Base-by-base conservation (phyloP, 306 rosid species). In the Lathyrus tuberosus region DNA sequence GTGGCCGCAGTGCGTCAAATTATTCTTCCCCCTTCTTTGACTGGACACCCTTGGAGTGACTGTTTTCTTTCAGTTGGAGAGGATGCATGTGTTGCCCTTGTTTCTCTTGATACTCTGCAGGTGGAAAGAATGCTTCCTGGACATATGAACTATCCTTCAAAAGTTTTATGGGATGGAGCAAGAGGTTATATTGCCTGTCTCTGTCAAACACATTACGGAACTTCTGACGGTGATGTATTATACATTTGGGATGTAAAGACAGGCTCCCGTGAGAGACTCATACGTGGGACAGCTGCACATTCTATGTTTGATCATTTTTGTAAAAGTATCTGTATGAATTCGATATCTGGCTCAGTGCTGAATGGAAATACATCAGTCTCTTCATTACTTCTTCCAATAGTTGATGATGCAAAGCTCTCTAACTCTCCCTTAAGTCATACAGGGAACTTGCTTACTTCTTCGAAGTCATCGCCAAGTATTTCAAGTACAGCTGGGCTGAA, bases 41-140 rank as follows among this genome's bases (percentile, higher is more conserved):
- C 96, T 8, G 82, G 62, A 52, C 78, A 62, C 74, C 96, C 96
- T 74, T 94, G 98, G 98, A 85, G 86, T 52, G 82, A 86, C 66
- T 90, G 96, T 73, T 90, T 94, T 78, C 95, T 94, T 75, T 94
- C 98, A 47, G 89, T 94, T 65, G 98, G 98, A 77, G 96, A 90
- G 72, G 98, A 94, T 75, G 91, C 84, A n/a, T 90, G 95, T 73
- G 92, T 94, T 57, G 81, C 91, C 51, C 98, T 94, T 73, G 80
- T 82, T 70, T 94, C 98, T 80, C 87, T 94, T 13, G 92, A 88
- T 85, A 90, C 96, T 64, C 67, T 87, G 80, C 83, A 80, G 76
- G 97, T 91, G 80, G 98, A 94, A 81, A 88, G 98, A 87, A 86
- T 88, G 83, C 85, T 94, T 87, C 91, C 98, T 46, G 97, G 98